A percentile compares a stretch with the other conserved stretches of the same genome.
Evolutionary conservation across 2,329 filamentous ascomycete species (phyloP).

Genomic region (Sclerotinia glacialis): DNA sequence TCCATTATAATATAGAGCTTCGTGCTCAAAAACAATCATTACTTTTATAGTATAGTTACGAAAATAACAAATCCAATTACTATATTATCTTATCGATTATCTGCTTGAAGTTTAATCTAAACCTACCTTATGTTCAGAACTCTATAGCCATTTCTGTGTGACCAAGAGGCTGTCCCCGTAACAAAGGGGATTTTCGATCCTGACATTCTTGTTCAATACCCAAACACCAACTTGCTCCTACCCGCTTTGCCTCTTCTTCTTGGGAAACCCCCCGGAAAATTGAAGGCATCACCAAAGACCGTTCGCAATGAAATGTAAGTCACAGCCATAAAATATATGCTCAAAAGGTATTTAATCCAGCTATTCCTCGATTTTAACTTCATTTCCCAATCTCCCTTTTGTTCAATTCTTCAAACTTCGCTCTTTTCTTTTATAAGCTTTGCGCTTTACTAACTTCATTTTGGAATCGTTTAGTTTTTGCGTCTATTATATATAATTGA

Average conservation of each 20-base stretch:
- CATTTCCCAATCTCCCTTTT: background rate
- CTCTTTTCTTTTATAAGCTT: background rate
- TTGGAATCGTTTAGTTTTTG: background rate
- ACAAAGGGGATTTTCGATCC: too few relatives aligned
- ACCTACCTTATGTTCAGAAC: too few relatives aligned
- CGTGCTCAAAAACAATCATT: too few relatives aligned
- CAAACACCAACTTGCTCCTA: too few relatives aligned
- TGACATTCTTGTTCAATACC: too few relatives aligned
- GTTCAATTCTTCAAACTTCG: background rate
- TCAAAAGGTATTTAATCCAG: background rate
- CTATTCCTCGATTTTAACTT: background rate
- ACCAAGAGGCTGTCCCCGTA: too few relatives aligned
- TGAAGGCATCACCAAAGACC: background rate
- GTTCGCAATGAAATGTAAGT: background rate
- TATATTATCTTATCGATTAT: too few relatives aligned
- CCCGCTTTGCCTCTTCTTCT: background rate
- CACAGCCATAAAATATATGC: background rate
- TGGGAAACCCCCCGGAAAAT: background rate
- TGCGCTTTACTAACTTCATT: background rate
- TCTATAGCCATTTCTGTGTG: too few relatives aligned
- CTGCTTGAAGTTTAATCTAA: too few relatives aligned
- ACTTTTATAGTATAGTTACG: too few relatives aligned
- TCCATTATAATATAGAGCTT: too few relatives aligned
- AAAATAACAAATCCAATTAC: too few relatives aligned
- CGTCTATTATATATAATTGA: background rate